Conservation (phyloP, 1,139 yeast species). For the Yamadazyma songkhlaensis region DNA sequence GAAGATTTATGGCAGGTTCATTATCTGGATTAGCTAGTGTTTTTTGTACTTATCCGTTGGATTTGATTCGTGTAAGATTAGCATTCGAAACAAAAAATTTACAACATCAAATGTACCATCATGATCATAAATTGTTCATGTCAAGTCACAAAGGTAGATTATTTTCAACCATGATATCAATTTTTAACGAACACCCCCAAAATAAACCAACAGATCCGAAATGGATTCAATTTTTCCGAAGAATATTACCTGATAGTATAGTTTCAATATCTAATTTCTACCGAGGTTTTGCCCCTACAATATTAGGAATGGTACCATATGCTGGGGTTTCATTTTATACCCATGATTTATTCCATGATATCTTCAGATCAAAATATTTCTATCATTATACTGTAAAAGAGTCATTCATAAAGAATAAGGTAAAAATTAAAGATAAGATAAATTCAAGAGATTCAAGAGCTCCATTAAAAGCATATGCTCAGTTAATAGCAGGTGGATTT, state of each 20-base stretch:
- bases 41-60: slow-evolving; percentile 88
- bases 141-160: slow-evolving; percentile 51
- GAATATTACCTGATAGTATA: slow-evolving; percentile 31
- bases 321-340: slow-evolving; percentile 97
- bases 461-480: slow-evolving; percentile 87
- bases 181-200: slow-evolving; percentile 63
- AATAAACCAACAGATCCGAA: slow-evolving; percentile 33
- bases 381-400: slow-evolving; percentile 54
- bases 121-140: slow-evolving; percentile 22
- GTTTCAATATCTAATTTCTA: slow-evolving; percentile 69
- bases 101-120: slow-evolving; percentile 22
- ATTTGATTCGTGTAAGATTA: slow-evolving; percentile 82
- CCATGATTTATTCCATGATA: slow-evolving; percentile 86
- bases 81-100: slow-evolving; percentile 75
- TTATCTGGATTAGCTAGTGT: slow-evolving; percentile 86
- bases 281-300: slow-evolving; percentile 92
- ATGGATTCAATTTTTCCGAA: slow-evolving; percentile 35
- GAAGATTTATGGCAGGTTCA: slow-evolving; percentile 87
- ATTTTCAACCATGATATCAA: slow-evolving; percentile 48
- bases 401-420: slow-evolving; percentile 13
- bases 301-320: slow-evolving; percentile 93
- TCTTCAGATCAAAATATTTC: slow-evolving; percentile 59
- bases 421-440: slow-evolving; percentile 20
- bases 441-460: slow-evolving; percentile 52
- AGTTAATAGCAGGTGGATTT: slow-evolving; percentile 87